A percentile compares a stretch with the other conserved stretches of the same genome.
These are phyloP conservation scores for Pterocarpus macrocarpus DNA, from an alignment of 306 rosid species.

Conservation along the genomic window DNA sequence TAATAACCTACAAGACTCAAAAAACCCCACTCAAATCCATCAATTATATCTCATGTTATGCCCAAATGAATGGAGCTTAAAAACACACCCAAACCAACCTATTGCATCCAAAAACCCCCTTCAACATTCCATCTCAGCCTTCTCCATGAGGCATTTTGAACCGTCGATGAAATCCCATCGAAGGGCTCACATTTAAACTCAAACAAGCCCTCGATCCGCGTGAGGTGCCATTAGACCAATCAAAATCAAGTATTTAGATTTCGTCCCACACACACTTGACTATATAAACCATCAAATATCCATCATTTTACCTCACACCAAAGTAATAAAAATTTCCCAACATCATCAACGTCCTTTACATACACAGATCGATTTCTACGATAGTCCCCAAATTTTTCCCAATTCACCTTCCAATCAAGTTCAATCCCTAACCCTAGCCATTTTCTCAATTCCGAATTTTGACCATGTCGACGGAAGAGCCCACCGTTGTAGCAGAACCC, in stretches of 20 bases:
- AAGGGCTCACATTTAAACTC: slow-evolving; percentile 71
- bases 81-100: slow-evolving; percentile 73
- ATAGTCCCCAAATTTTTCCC: not conserved
- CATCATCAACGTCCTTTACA: not conserved
- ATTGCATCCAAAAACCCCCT: not conserved
- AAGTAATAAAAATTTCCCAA: slow-evolving; percentile 47
- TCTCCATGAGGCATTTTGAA: slow-evolving; percentile 22
- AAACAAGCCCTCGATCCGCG: slow-evolving; percentile 62
- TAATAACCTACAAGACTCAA: slow-evolving; percentile 48
- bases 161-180: slow-evolving; percentile 70
- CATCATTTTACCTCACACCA: slow-evolving; percentile 58
- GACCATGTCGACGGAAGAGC: slow-evolving; percentile 73
- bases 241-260: slow-evolving; percentile 52
- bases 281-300: slow-evolving; percentile 70
- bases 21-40: slow-evolving; percentile 42
- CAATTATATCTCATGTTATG: slow-evolving; percentile 31
- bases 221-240: slow-evolving; percentile 60
- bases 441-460: not conserved
- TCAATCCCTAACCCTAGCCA: not conserved
- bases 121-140: slow-evolving; percentile 36
- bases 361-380: not conserved
- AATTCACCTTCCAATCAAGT: not conserved
- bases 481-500: slow-evolving; percentile 48
- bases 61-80: slow-evolving; percentile 58
- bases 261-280: slow-evolving; percentile 53